Percentiles rank a stretch among this genome's conserved stretches.
phyloP scores from a whole-genome alignment of 306 rosid genomes.

The Mimosa bimucronata region DNA sequence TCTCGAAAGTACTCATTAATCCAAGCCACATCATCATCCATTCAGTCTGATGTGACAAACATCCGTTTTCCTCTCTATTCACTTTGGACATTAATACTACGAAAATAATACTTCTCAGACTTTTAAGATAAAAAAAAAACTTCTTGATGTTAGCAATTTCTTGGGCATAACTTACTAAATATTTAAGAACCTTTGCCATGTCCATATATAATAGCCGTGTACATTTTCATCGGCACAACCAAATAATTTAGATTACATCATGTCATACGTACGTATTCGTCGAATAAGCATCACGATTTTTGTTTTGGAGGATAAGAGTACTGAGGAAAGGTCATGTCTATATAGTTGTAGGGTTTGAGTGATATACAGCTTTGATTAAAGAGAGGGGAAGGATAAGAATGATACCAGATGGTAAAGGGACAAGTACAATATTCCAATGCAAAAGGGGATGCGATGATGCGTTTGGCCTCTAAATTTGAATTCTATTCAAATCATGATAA shows the following conservation, averaged over 20 bases:
- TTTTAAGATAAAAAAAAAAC: no score
- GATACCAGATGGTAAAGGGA: background rate
- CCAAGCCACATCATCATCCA: no score
- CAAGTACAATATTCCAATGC: background rate
- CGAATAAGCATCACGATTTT: background rate
- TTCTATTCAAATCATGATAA: background rate
- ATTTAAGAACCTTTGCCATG: no score
- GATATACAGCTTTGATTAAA: background rate
- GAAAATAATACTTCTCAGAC: no score
- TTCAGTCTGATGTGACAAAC: no score
- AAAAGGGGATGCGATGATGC: background rate
- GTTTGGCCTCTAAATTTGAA: background rate
- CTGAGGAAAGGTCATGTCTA: background rate
- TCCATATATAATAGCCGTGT: no score
- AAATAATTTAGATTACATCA: background rate
- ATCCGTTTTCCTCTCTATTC: no score
- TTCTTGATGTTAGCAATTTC: no score
- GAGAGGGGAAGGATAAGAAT: background rate
- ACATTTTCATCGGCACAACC: background rate
- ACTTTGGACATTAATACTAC: no score
- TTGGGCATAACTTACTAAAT: no score
- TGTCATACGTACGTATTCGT: background rate
- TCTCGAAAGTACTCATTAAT: no score
- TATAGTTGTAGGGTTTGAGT: background rate
- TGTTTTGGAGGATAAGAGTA: background rate